These are phyloP conservation scores for Ettlia oleoabundans DNA, from an alignment of 139 green algal species.

Conservation along the genomic window DNA sequence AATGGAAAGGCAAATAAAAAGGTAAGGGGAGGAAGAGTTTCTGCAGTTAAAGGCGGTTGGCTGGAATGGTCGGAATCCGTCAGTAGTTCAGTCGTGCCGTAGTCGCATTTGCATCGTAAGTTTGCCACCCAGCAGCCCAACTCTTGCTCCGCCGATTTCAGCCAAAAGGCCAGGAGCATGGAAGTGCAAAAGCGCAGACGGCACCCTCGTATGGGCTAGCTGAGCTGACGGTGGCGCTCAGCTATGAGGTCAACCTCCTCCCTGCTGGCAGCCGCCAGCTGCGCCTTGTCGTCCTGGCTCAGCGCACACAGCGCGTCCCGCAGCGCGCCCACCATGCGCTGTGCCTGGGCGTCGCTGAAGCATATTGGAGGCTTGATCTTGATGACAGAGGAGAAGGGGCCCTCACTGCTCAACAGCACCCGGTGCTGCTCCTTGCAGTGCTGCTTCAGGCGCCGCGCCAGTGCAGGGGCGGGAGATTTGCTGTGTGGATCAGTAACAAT, in stretches of 20 bases:
- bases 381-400: conserved; percentile 92
- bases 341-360: conserved; percentile 83
- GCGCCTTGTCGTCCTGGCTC: not conserved
- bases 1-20: no score
- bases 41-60: no score
- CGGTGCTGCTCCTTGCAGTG: conserved; percentile 78
- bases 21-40: no score
- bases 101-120: no score
- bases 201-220: no score
- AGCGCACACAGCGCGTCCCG: conserved; percentile 59
- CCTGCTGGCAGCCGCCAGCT: not conserved
- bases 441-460: conserved; percentile 81
- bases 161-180: no score
- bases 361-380: conserved; percentile 99
- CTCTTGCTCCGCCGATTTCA: no score
- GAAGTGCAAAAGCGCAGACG: no score
- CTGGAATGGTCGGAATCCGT: no score
- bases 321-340: conserved; percentile 87
- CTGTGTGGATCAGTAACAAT: conserved; percentile 84
- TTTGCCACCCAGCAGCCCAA: no score
- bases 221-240: not conserved
- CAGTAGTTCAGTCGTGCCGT: no score
- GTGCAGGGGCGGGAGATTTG: conserved; percentile 79
- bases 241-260: not conserved
- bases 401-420: conserved; percentile 93